These are phyloP conservation scores for Pachyrhizus erosus DNA, from an alignment of 306 rosid species.

Conservation along the genomic window DNA sequence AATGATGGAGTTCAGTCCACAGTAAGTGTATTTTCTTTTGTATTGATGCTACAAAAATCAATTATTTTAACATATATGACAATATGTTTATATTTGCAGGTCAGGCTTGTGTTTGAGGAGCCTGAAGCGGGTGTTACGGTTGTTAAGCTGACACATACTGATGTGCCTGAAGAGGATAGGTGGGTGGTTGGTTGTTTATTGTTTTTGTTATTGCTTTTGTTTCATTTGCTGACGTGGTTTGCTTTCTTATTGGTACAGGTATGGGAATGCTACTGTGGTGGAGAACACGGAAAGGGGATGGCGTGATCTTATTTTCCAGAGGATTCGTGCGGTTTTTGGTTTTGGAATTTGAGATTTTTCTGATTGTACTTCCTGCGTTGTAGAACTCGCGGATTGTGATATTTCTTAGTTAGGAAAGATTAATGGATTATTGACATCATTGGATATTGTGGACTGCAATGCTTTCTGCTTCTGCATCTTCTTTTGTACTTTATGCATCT, in stretches of 20 bases:
- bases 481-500: not conserved
- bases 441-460: constrained; percentile 50
- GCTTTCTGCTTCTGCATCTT: not conserved
- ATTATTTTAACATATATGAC: not conserved
- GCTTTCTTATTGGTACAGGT: constrained; percentile 55
- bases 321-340: constrained; percentile 94
- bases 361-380: constrained; percentile 14
- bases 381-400: constrained; percentile 37
- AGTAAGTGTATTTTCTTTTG: constrained; percentile 42
- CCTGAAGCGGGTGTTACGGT: constrained; percentile 85
- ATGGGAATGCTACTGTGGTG: constrained; percentile 93
- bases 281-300: constrained; percentile 99
- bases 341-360: constrained; percentile 71
- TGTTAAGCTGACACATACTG: constrained; percentile 76
- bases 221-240: constrained; percentile 15
- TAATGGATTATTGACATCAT: constrained; percentile 40
- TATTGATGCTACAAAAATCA: not conserved
- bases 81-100: constrained; percentile 54
- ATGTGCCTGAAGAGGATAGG: constrained; percentile 96
- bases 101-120: constrained; percentile 80
- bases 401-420: constrained; percentile 34
- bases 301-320: constrained; percentile 95
- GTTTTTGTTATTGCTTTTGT: too few relatives aligned
- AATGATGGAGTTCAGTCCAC: constrained; percentile 74
- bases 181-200: constrained; percentile 42